Base-by-base conservation (phyloP, 495 filamentous ascomycete genomes). In the Aspergillus leporis region DNA sequence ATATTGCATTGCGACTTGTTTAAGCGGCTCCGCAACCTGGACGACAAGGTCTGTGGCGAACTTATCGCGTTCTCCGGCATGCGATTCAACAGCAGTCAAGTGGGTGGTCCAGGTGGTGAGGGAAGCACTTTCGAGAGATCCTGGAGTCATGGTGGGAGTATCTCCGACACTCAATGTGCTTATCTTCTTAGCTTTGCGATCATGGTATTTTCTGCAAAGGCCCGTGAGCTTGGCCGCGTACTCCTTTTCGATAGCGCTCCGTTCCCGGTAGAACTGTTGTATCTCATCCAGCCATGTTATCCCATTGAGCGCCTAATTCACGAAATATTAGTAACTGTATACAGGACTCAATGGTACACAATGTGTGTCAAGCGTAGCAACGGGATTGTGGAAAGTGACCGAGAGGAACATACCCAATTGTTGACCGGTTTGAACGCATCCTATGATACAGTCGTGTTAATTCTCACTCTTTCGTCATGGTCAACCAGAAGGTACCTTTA, bases 31-130 rank as follows among this genome's bases (percentile, higher is more conserved):
- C 31, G 92, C 92, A 23, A 99, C 82, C 55, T 90, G 86, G 31
- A 79, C 72, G 30, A 95, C 65, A 16, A 98, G 79, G 36, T 94
- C 90, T 23, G 81, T 82, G 5, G 85, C 88, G 67, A 87, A 94
- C 53, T 85, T 81, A 60, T 99, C 94, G 67, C 96, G 92, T 67
- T 97, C 93, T 46, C 85, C 83, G 19, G 95, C 94, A 55, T 90
- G 82, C n/a, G 85, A 80, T 74, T 98, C 94, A 12, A 97, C 82
- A 0, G 92, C 91, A 8, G 83, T 90, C 47, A 99, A 83, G 73
- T 97, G 95, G 9, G 92, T 92, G 12, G 90, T 90, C 94, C 94
- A 99, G 32, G 94, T 98, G 8, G 93, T 97, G 65, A 99, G 82
- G 31, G 92, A 96, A 25, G 95, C 93, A 70, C 92, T 93, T 68